Percentiles rank a stretch among this genome's conserved stretches.
Evolutionary conservation across 306 rosid genomes (phyloP).

Genomic region (Gastrolobium bilobum): DNA sequence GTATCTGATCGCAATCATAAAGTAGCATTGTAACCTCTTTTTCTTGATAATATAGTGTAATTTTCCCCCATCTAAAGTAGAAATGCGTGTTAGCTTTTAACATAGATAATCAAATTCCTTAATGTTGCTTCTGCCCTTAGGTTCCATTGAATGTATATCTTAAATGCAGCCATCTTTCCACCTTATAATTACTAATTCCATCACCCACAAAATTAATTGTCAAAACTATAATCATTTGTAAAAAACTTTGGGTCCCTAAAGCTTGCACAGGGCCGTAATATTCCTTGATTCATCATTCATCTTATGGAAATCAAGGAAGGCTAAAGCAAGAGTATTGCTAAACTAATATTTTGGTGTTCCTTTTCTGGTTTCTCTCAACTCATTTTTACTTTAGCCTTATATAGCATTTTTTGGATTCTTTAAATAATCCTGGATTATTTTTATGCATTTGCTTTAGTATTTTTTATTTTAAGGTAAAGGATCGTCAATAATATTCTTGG

Average conservation of each 20-base stretch:
- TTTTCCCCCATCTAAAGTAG: background rate
- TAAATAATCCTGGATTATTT: background rate
- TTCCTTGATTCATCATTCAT: background rate
- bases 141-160: slow-evolving; percentile 5
- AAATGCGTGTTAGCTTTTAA: background rate
- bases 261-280: background rate
- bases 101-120: slow-evolving; percentile 12
- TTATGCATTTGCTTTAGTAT: background rate
- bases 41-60: background rate
- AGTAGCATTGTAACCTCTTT: too few relatives aligned
- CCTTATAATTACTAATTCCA: background rate
- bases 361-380: slow-evolving; percentile 12
- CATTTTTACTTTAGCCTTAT: slow-evolving; percentile 2
- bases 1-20: background rate
- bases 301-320: slow-evolving; percentile 14
- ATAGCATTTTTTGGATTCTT: background rate
- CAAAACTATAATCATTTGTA: background rate
- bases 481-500: background rate
- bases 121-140: background rate
- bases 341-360: slow-evolving; percentile 35
- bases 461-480: background rate
- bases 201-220: slow-evolving; percentile 16
- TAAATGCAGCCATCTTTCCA: background rate
- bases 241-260: background rate
- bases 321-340: slow-evolving; percentile 18